Base-by-base conservation (phyloP, 306 rosid genomes). In the Sicyos edulis region DNA sequence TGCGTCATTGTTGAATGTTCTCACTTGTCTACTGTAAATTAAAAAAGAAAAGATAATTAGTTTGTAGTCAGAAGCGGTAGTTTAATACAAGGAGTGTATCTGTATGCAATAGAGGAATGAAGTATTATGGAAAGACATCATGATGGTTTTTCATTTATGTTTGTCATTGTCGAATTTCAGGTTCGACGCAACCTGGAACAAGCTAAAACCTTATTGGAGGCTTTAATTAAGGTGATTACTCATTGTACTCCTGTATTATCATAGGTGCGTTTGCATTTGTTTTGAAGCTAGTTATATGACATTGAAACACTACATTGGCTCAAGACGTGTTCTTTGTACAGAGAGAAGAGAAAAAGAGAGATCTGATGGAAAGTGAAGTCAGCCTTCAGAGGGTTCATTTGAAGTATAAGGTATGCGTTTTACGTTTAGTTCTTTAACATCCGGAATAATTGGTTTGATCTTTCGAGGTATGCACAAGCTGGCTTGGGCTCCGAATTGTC, bases 101-200 rank as follows among this genome's bases (percentile, higher is more conserved):
- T 57, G 29, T 24, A 57, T 22, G 34, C 22, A 57, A 57, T 32
- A 20, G 21, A 20, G 16, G 34, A 57, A 57, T 57, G 63, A 9
- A 57, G 63, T 10, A 58, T 34, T 58, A 24, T 58, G 64, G 29
- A 58, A 58, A 37, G 24, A 42, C 17, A 40, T 57, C 47, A 61
- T 16, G 49, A 32, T 61, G 14, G 1, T 15, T 34, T 61, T 0
- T 17, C 34, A 61, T 47, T 73, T 73, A 61, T 42, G 59, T 29
- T 63, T 58, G 54, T 54, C 22, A 66, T 79, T 73, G 76, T n/a
- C 14, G 69, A 29, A 70, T 61, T 70, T 70, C 85, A 92, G 97
- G 97, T 92, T 55, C 84, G 98, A 83, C 98, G 98, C 84, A 92
- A 92, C 86, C 91, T 92, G 68, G 96, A 92, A 75, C 98, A 92